Base-by-base conservation (phyloP, 768 basidiomycete genomes). In the Lactarius hatsudake region DNA sequence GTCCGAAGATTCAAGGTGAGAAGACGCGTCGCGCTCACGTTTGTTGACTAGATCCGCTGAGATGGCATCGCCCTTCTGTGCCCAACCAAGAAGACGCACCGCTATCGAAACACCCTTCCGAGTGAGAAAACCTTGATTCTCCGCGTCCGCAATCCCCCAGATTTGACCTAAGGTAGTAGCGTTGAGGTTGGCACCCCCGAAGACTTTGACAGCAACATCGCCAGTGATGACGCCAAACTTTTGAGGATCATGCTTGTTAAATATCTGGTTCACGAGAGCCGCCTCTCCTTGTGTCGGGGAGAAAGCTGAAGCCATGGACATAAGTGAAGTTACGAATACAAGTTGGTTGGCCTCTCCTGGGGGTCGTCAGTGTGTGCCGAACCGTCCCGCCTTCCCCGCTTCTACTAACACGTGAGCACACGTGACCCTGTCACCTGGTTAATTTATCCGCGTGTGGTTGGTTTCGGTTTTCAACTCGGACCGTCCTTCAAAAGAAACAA, bases 51-150 rank as follows among this genome's bases (percentile, higher is more conserved):
- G 78, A 56, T 87, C 85, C 36, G 82, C 80, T 1, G 84, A 81
- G 43, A 91, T 76, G 68, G 83, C 83, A 74, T 91, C 90, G 70
- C 88, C 94, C 72, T 88, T 88, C 81, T 98, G 97, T 3, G 94
- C 91, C 82, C 91, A 92, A 5, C 91, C 94, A 68, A 99, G 94
- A 60, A 98, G 82, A 65, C 97, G 84, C n/a, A 96, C 81, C 32
- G 93, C 95, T 67, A 91, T 82, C 20, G 93, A 88, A 72, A 94
- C 92, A 54, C 92, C 91, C 74, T 93, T 95, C 71, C 85, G 87
- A 13, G 94, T 89, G 62, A 99, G 84, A 79, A 89, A 94, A 2
- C 97, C 97, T 68, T 92, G 92, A 81, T 98, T 96, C 38, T 95
- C 89, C 63, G 91, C 88, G 80, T 99, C 97, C 59, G 94, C 89